These are phyloP conservation scores for Hanseniaspora hatyaiensis DNA, from an alignment of 805 yeast genomes.

Conservation along the genomic window DNA sequence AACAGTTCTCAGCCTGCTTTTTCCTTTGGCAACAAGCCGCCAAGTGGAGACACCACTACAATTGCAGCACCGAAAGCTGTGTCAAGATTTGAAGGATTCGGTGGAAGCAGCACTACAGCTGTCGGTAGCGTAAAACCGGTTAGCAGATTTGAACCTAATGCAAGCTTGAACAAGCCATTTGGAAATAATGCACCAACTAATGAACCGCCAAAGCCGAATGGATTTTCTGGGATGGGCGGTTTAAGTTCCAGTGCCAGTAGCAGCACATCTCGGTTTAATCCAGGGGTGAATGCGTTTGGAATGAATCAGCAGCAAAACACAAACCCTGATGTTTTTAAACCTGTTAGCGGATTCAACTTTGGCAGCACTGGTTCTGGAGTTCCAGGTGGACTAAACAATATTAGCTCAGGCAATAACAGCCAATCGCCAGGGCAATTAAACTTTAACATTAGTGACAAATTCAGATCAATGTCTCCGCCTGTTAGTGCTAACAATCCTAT, in stretches of 20 bases:
- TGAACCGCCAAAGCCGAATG: background rate
- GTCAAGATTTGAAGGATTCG: background rate
- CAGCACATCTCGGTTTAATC: too few species aligned
- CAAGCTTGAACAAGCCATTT: too few species aligned
- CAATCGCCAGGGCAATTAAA: background rate
- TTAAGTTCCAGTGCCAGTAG: too few species aligned
- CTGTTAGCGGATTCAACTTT: constrained; percentile 13
- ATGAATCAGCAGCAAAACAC: too few species aligned
- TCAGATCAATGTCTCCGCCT: constrained; percentile 18
- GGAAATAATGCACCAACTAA: too few species aligned
- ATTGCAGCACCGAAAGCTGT: background rate
- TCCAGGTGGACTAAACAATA: background rate
- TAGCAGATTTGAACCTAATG: too few species aligned
- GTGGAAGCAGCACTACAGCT: background rate
- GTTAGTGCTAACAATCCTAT: constrained; percentile 15
- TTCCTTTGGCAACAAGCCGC: background rate
- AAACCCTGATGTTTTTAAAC: constrained; percentile 13
- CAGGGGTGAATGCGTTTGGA: too few species aligned
- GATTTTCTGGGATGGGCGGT: too few species aligned
- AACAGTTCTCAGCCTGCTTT: background rate
- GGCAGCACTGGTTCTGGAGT: background rate
- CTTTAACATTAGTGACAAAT: constrained; percentile 11
- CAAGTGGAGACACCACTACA: background rate
- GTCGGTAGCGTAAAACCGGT: too few species aligned
- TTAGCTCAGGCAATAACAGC: background rate